These are phyloP conservation scores for Lepidopterella palustris DNA, from an alignment of 495 filamentous ascomycete species.

Conservation along the genomic window DNA sequence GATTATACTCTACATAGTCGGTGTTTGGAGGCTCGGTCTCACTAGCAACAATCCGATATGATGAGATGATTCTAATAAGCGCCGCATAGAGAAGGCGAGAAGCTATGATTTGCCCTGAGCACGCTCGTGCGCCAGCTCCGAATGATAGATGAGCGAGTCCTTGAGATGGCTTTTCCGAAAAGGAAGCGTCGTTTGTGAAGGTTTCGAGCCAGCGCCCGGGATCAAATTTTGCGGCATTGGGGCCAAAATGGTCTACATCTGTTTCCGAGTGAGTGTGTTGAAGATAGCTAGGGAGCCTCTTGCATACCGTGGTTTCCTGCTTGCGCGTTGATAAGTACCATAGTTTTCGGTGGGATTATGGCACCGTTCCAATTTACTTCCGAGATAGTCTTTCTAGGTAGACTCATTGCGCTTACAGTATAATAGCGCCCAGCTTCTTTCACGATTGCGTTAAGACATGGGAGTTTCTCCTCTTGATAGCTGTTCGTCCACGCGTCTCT, in stretches of 20 bases:
- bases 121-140: slow-evolving; percentile 49
- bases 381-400: slow-evolving; percentile 46
- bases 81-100: slow-evolving; percentile 46
- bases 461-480: slow-evolving; percentile 50
- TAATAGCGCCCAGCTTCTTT: slow-evolving; percentile 53
- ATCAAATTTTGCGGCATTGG: slow-evolving; percentile 45
- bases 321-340: slow-evolving; percentile 53
- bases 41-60: slow-evolving; percentile 48
- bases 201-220: slow-evolving; percentile 46
- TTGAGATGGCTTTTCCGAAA: slow-evolving; percentile 33
- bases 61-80: slow-evolving; percentile 43
- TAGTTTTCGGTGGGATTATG: slow-evolving; percentile 49
- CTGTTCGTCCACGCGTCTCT: slow-evolving; percentile 45
- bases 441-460: slow-evolving; percentile 60
- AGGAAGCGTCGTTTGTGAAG: slow-evolving; percentile 31
- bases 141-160: slow-evolving; percentile 47
- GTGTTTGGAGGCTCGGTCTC: slow-evolving; percentile 46
- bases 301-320: slow-evolving; percentile 52
- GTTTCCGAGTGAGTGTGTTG: not conserved
- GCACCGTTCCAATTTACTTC: slow-evolving; percentile 51
- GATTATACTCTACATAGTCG: slow-evolving; percentile 54
- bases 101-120: slow-evolving; percentile 48
- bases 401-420: slow-evolving; percentile 49
- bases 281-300: not conserved
- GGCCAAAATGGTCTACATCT: slow-evolving; percentile 50